phyloP scores from a whole-genome alignment of 257 asterid genomes.

The Prunella vulgaris region DNA sequence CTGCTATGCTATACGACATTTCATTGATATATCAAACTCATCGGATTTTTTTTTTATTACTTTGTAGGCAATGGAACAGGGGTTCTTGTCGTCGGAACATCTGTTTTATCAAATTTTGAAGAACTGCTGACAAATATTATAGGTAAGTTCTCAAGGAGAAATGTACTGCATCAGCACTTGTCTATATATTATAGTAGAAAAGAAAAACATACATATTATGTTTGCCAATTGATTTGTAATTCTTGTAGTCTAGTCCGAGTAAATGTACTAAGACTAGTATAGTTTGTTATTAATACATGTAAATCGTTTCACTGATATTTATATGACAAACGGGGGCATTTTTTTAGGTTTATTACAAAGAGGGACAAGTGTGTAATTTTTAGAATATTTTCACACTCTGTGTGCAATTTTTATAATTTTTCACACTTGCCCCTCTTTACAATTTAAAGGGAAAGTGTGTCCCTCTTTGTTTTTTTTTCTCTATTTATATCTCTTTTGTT shows the following conservation, averaged over 20 bases:
- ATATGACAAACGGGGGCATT: too few species aligned
- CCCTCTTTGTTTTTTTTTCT: too few species aligned
- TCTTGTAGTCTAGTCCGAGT: not conserved
- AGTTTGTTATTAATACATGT: not conserved
- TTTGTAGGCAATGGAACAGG: not conserved
- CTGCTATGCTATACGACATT: not conserved
- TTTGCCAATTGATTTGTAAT: not conserved
- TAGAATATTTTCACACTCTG: too few species aligned
- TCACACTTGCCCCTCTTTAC: too few species aligned
- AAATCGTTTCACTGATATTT: not conserved
- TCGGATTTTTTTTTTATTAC: not conserved
- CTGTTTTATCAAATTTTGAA: not conserved
- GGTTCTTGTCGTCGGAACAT: not conserved
- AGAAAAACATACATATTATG: not conserved
- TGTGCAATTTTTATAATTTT: too few species aligned
- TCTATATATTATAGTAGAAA: not conserved
- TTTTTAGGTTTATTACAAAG: too few species aligned
- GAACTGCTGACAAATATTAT: not conserved
- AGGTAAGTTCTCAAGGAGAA: not conserved
- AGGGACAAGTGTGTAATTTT: too few species aligned
- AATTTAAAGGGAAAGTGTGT: too few species aligned
- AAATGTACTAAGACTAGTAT: not conserved
- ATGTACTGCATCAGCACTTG: not conserved
- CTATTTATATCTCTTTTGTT: too few species aligned
- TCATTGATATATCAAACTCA: not conserved